Evolutionary conservation across 2,329 filamentous ascomycete genomes (phyloP), one percentile per base, ranked within the genome.

Genomic region (Aureobasidium leucospermi): DNA sequence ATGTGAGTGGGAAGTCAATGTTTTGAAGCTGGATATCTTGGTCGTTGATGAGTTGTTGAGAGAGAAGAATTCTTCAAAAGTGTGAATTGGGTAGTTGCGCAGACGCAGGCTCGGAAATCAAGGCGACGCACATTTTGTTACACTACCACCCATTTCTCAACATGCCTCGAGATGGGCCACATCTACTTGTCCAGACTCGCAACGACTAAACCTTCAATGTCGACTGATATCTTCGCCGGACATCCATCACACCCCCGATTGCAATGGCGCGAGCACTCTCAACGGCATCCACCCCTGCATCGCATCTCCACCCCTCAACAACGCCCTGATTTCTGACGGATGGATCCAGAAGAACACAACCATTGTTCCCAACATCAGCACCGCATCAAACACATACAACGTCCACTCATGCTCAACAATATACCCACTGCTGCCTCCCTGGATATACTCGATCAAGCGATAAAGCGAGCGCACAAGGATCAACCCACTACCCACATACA

Each of bases 401-500:
- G 71, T 75, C 0, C 67, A 63, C 63, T 79, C 76, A 38, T 76
- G 72, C 1, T 67, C 70, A 45, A 78, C 70, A 0, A 78, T 63
- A 8, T 73, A 76, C 0, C 76, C 77, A 31, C 23, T 52, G 0
- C 59, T 66, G 7, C 74, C 70, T 1, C 77, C 77, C 61, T 76
- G 70, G 0, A 73, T 61, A 60, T 81, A 81, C 65, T 81, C 79
- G 4, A 80, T 62, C 1, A 78, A 73, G 6, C 79, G 72, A 55
- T 80, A 78, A 19, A 79, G 62, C 51, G 74, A 77, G 43, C 79
- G 68, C 5, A 79, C 66, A 16, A 78, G 69, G 57, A 81, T 80
- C 6, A 79, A 64, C 0, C 63, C 58, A 63, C 72, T 69, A 39
- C 69, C 72, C 63, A 70, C 41, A 65, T 76, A 77, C 16, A 77